Evolutionary conservation across 768 basidiomycete species (phyloP).

Genomic region (Boletus fagicola): DNA sequence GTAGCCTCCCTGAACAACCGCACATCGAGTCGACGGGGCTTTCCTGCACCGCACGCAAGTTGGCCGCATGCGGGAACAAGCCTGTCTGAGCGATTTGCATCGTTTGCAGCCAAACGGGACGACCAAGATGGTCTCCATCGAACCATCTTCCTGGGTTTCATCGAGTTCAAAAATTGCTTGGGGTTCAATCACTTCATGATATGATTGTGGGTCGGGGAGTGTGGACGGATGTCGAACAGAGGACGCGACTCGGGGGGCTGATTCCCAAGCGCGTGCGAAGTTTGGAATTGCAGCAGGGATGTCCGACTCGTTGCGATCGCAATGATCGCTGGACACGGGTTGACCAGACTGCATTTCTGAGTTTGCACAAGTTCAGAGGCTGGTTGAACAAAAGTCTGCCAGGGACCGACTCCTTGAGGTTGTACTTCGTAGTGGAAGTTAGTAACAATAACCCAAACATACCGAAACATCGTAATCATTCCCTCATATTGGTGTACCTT

Average conservation of each 20-base stretch:
- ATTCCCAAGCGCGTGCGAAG: conserved; percentile 24
- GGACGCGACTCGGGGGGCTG: conserved; percentile 1
- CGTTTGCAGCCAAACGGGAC: conserved; percentile 21
- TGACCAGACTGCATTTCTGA: conserved; percentile 12
- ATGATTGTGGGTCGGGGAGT: conserved; percentile 15
- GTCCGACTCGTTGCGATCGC: neutral
- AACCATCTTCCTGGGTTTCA: conserved; percentile 8
- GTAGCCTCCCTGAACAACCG: conserved; percentile 6
- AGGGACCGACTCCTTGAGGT: neutral
- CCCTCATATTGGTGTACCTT: neutral
- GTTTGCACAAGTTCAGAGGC: neutral
- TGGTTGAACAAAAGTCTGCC: neutral
- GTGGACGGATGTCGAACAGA: conserved; percentile 29
- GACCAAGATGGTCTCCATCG: conserved; percentile 18
- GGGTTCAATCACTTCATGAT: conserved; percentile 22
- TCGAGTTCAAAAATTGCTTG: conserved; percentile 30
- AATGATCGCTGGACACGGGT: neutral
- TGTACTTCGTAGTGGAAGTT: neutral
- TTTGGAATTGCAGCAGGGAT: conserved; percentile 6
- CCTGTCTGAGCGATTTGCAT: conserved; percentile 10
- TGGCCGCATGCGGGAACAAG: conserved; percentile 30
- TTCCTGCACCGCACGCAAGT: conserved; percentile 26
- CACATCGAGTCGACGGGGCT: conserved; percentile 5
- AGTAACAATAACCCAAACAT: neutral
- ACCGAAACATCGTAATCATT: neutral